Conservation (phyloP, 441 rosid genomes). For the Bocquillonia castaneifolia region DNA sequence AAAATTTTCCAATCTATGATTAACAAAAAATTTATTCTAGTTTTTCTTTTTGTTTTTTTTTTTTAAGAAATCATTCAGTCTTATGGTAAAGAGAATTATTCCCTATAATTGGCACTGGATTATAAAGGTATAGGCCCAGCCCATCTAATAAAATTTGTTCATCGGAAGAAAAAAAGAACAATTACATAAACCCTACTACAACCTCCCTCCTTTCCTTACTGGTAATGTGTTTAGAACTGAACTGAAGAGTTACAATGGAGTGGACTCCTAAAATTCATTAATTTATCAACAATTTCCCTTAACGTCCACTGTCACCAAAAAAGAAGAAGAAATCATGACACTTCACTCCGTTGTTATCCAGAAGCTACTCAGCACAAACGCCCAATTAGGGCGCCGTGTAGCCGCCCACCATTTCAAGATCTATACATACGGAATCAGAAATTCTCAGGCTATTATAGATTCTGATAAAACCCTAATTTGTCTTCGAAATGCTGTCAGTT, state of each 20-base stretch:
- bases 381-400: conserved; percentile 75
- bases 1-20: too few relatives aligned
- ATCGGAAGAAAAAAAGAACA: neutral
- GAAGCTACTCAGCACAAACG: conserved; percentile 73
- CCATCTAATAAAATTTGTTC: neutral
- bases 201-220: neutral
- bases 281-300: neutral
- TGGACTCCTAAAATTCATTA: neutral
- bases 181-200: conserved; percentile 3
- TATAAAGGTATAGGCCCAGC: neutral
- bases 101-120: neutral
- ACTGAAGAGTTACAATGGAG: conserved; percentile 1
- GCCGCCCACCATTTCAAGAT: conserved; percentile 81
- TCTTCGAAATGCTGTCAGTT: conserved; percentile 78
- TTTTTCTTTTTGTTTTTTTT: too few relatives aligned
- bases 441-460: conserved; percentile 60
- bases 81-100: neutral
- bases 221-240: neutral
- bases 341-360: conserved; percentile 83
- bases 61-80: too few relatives aligned
- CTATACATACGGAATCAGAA: conserved; percentile 68
- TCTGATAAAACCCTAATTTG: conserved; percentile 87
- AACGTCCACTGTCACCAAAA: neutral
- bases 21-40: too few relatives aligned
- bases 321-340: conserved; percentile 68